Base-by-base conservation (phyloP, 208 protist species). In the Porcisia deanei region DNA sequence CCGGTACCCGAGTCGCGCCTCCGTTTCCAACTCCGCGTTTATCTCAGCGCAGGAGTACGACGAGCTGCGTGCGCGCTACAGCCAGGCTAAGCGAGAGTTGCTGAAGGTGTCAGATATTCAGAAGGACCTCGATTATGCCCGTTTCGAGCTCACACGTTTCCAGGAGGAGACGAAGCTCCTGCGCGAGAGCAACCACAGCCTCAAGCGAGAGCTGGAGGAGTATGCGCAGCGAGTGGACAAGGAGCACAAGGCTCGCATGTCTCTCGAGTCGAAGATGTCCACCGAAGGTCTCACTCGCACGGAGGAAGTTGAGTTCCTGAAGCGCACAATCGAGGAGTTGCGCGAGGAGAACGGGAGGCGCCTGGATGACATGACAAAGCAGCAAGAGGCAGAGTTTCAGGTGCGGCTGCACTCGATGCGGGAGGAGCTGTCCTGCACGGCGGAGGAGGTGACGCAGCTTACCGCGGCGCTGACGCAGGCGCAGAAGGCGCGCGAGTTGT, bases 41-140 rank as follows among this genome's bases (percentile, higher is more conserved):
- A 85, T 93, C 43, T 88, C 89, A 2, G 80, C 91, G 6, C 87
- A 94, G 22, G 93, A 97, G 76, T 90, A 91, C 61, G 93, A 97
- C 69, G 91, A 97, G 3, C 82, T 97, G 25, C 88, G 91, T 20
- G 75, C 86, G 34, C 81, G 86, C 16, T 88, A 88, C 60, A 92
- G 81, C 70, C 88, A 97, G 60, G 74, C 85, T 30, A 95, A 90
- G 61, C 88, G 93, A 0, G 93, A 97, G 77, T 80, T 91, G 45
- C 73, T 97, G 14, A 91, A 90, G 76, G 73, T 90, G 61, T 90
- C 87, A 0, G 90, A 92, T 71, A 83, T 88, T 47, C 89, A 95
- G 63, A 86, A 91, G 34, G 93, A 96, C 41, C 75, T 97, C 43
- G 93, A 97, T 59, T 86, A 91, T 53, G 77, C 87, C 25, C 86